phyloP scores from a whole-genome alignment of 2,329 filamentous ascomycete species.

The Aspergillus sp. region DNA sequence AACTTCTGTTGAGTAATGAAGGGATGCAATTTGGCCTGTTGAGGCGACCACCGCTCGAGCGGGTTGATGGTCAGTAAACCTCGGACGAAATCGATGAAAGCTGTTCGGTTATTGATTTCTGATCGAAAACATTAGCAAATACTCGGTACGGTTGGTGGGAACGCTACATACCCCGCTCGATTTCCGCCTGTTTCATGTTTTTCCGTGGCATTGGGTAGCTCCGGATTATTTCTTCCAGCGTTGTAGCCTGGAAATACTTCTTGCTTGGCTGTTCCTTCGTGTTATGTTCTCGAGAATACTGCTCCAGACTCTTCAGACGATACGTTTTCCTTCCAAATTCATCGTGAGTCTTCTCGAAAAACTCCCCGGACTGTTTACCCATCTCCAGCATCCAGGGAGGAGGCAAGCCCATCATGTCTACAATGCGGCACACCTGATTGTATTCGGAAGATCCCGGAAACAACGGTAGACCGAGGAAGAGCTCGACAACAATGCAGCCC shows the following conservation, averaged over 20 bases:
- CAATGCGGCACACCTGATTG: conserved; percentile 95
- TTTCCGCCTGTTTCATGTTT: conserved; percentile 97
- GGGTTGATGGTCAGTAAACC: conserved; percentile 93
- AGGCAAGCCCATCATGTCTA: conserved; percentile 95
- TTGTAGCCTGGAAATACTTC: conserved; percentile 96
- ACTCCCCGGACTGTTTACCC: conserved; percentile 95
- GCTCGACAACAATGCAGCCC: conserved; percentile 95
- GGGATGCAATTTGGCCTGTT: conserved; percentile 94
- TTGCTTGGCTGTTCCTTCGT: conserved; percentile 99
- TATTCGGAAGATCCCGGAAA: conserved; percentile 98
- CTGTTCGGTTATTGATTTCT: conserved; percentile 98
- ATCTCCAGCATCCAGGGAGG: conserved; percentile 99
- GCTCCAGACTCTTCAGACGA: conserved; percentile 93
- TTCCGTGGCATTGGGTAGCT: conserved; percentile 98
- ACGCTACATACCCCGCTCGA: conserved; percentile 76
- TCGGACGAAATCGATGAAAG: conserved; percentile 97
- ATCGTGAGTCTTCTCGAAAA: conserved; percentile 90
- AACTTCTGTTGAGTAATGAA: conserved; percentile 99
- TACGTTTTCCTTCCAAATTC: conserved; percentile 91
- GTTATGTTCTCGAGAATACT: conserved; percentile 91
- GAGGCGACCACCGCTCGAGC: conserved; percentile 93
- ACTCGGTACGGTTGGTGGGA: background rate
- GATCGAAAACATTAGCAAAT: conserved; percentile 23
- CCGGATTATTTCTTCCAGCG: conserved; percentile 93
- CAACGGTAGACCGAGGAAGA: conserved; percentile 89